These are phyloP conservation scores for Coccomyxa sp. DNA, from an alignment of 139 green algal species.

Conservation along the genomic window DNA sequence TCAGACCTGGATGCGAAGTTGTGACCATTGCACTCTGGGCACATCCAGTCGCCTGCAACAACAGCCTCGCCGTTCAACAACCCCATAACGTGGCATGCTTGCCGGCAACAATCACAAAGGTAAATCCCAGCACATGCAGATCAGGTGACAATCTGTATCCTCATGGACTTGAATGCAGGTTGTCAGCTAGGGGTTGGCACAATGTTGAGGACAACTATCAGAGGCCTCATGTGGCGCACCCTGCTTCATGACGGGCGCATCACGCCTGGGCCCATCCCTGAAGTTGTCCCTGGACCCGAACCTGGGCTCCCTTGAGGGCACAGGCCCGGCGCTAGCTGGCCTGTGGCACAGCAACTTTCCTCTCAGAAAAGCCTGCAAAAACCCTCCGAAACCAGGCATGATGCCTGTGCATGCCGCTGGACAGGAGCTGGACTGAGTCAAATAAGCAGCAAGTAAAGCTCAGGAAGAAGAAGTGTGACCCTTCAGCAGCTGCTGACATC, in stretches of 20 bases:
- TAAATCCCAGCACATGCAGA: not conserved
- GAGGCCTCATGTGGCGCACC: not conserved
- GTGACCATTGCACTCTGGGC: constrained; percentile 25
- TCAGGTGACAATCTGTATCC: not conserved
- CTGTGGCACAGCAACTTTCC: not conserved
- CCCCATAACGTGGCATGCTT: too few species aligned
- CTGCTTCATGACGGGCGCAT: not conserved
- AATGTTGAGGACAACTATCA: not conserved
- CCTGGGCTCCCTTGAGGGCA: not conserved
- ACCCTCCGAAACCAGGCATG: too few species aligned
- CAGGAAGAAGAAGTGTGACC: too few species aligned
- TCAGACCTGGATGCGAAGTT: constrained; percentile 24
- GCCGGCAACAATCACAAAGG: not conserved
- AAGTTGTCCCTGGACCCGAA: not conserved
- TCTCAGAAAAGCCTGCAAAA: too few species aligned
- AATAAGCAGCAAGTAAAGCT: too few species aligned
- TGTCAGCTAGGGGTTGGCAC: too few species aligned
- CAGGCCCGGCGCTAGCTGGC: not conserved
- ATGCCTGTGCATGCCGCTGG: too few species aligned
- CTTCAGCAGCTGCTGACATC: not conserved
- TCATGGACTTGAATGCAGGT: not conserved
- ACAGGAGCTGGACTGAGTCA: too few species aligned
- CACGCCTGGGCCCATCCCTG: not conserved
- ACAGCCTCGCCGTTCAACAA: too few species aligned
- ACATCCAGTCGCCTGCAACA: constrained; percentile 34